Base-by-base conservation (phyloP, 768 basidiomycete genomes). In the Trametopsis cervina region DNA sequence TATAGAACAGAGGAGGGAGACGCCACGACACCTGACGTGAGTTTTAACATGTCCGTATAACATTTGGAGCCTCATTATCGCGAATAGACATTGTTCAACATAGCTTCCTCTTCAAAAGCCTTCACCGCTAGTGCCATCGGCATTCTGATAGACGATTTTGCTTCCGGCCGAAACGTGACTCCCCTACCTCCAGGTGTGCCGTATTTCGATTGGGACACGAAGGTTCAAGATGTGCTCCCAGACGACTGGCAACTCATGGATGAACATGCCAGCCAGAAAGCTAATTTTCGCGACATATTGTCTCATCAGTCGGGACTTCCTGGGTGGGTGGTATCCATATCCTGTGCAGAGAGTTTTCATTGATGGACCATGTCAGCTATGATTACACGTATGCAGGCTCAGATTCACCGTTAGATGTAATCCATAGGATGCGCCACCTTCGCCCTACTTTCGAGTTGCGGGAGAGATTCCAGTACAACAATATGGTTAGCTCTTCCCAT, bases 1-100 rank as follows among this genome's bases (percentile, higher is more conserved):
- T 47, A 17, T 10, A 46, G 33, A 40, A 50, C 43, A 6, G 53
- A 54, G 39, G 44, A 51, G 17, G 53, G 53, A 2, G 44, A 27
- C 24, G 21, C 18, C 1, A 41, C 41, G 33, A 42, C 49, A 1
- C 18, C 42, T 13, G 53, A 54, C 21, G 53, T 54, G n/a, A n/a
- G n/a, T n/a, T n/a, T n/a, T n/a, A n/a, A n/a, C n/a, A n/a, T n/a
- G n/a, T n/a, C n/a, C n/a, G n/a, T n/a, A n/a, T n/a, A n/a, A n/a
- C n/a, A n/a, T n/a, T n/a, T n/a, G n/a, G n/a, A n/a, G n/a, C n/a
- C n/a, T n/a, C n/a, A n/a, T n/a, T n/a, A n/a, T n/a, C n/a, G n/a
- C n/a, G n/a, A n/a, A n/a, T 35, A 42, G 41, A 42, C 41, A 7
- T 24, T 42, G n/a, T 42, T 18, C 23, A 22, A 15, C 5, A 42